phyloP scores from a whole-genome alignment of 345 rosid species.

The Bruguiera parviflora region DNA sequence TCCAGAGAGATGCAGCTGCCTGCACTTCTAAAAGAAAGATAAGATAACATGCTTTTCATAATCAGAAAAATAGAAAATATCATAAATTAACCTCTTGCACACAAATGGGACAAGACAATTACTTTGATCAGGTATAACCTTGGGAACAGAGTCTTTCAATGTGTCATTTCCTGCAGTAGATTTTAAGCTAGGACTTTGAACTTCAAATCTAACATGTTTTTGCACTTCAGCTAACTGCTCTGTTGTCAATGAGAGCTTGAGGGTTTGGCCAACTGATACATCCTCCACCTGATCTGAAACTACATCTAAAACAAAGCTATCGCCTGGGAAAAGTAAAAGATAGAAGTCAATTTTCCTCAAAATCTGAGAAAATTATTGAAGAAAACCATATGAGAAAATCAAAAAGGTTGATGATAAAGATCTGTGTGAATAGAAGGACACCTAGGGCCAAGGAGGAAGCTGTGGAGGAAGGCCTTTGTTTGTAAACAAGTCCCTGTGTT shows the following conservation, averaged over 20 bases:
- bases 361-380: neutral
- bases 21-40: constrained; percentile 79
- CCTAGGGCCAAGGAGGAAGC: constrained; percentile 51
- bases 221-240: constrained; percentile 42
- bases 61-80: constrained; percentile 24
- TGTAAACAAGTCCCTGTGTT: constrained; percentile 53
- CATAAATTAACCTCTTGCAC: constrained; percentile 18
- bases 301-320: constrained; percentile 58
- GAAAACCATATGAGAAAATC: neutral
- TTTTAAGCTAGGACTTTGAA: constrained; percentile 29
- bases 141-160: constrained; percentile 29
- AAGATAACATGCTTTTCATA: constrained; percentile 46
- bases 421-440: constrained; percentile 10
- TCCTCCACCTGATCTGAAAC: constrained; percentile 58
- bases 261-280: constrained; percentile 60
- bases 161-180: constrained; percentile 32
- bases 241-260: constrained; percentile 41
- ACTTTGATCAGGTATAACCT: constrained; percentile 58
- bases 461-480: constrained; percentile 58
- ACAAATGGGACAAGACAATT: constrained; percentile 39
- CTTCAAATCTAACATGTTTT: constrained; percentile 31
- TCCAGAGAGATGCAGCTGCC: constrained; percentile 87
- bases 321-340: constrained; percentile 39
- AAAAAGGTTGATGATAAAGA: neutral
- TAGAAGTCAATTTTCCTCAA: neutral